These are phyloP conservation scores for Arthroderma sp. DNA, from an alignment of 2,329 filamentous ascomycete species.

Conservation along the genomic window DNA sequence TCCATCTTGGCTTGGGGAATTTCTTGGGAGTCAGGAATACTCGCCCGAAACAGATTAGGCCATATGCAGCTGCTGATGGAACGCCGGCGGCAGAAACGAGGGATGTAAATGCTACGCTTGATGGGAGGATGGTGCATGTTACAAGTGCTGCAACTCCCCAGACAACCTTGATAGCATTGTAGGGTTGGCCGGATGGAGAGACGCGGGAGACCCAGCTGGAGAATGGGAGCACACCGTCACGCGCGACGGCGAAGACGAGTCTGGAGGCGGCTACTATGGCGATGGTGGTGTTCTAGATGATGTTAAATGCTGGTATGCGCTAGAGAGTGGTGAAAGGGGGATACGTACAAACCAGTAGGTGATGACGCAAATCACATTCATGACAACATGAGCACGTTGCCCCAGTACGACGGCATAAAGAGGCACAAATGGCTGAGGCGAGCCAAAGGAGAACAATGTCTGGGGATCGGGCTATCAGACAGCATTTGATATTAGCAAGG, in stretches of 20 bases:
- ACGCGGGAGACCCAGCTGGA: conserved; percentile 47
- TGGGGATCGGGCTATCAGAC: conserved; percentile 39
- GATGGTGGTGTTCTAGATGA: conserved; percentile 44
- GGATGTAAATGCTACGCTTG: conserved; percentile 42
- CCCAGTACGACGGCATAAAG: conserved; percentile 48
- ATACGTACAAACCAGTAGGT: conserved; percentile 41
- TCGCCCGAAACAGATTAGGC: conserved; percentile 40
- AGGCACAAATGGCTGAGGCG: conserved; percentile 47
- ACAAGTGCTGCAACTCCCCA: conserved; percentile 44
- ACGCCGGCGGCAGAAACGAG: conserved; percentile 44
- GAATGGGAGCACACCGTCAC: conserved; percentile 49
- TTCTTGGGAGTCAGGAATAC: conserved; percentile 38
- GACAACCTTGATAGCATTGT: conserved; percentile 49
- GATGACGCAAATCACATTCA: conserved; percentile 47
- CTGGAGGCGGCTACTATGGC: conserved; percentile 48
- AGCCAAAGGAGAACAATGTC: conserved; percentile 42
- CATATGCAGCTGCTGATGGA: conserved; percentile 42
- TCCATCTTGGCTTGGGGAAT: conserved; percentile 40
- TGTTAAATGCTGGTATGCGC: background rate
- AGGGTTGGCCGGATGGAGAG: conserved; percentile 43
- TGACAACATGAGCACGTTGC: conserved; percentile 46
- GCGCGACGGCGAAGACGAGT: conserved; percentile 51
- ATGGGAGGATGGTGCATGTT: conserved; percentile 49
- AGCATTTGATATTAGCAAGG: conserved; percentile 10
- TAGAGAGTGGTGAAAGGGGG: background rate